Percentiles rank a stretch among this genome's conserved stretches.
Evolutionary conservation across 2,329 filamentous ascomycete species (phyloP).

Genomic region (Diaporthe citrichinensis): DNA sequence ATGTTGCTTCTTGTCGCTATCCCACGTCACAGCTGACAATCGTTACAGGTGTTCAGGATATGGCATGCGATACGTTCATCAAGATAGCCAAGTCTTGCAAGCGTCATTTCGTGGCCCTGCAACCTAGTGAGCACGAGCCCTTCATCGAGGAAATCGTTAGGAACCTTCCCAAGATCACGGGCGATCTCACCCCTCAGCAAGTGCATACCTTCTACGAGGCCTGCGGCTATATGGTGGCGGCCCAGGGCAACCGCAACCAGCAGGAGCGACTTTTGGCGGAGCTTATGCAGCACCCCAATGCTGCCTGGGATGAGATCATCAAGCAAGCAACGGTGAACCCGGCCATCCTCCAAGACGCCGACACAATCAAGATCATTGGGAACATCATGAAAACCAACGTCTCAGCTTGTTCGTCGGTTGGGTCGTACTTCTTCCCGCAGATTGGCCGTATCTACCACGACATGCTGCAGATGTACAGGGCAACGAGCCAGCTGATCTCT

Average conservation of each 20-base stretch:
- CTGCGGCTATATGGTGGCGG: conserved; percentile 98
- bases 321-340: conserved; percentile 87
- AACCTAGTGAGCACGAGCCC: conserved; percentile 93
- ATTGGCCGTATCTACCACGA: conserved; percentile 98
- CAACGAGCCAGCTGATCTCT: conserved; percentile 96
- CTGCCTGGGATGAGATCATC: conserved; percentile 97
- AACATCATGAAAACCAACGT: conserved; percentile 99
- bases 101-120: conserved; percentile 95
- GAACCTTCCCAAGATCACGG: conserved; percentile 95
- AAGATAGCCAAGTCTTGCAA: conserved; percentile 99
- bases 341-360: conserved; percentile 87
- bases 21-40: conserved; percentile 46
- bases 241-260: conserved; percentile 93
- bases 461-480: conserved; percentile 99
- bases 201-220: conserved; percentile 99
- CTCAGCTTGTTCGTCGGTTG: conserved; percentile 96
- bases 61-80: conserved; percentile 99
- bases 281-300: conserved; percentile 93
- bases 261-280: conserved; percentile 94
- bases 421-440: conserved; percentile 97
- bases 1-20: conserved; percentile 48
- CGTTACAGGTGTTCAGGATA: conserved; percentile 88
- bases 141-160: conserved; percentile 99
- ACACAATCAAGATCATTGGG: conserved; percentile 98
- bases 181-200: conserved; percentile 94